phyloP scores from a whole-genome alignment of 116 monocot species.

The Dioscorea cayenensis region DNA sequence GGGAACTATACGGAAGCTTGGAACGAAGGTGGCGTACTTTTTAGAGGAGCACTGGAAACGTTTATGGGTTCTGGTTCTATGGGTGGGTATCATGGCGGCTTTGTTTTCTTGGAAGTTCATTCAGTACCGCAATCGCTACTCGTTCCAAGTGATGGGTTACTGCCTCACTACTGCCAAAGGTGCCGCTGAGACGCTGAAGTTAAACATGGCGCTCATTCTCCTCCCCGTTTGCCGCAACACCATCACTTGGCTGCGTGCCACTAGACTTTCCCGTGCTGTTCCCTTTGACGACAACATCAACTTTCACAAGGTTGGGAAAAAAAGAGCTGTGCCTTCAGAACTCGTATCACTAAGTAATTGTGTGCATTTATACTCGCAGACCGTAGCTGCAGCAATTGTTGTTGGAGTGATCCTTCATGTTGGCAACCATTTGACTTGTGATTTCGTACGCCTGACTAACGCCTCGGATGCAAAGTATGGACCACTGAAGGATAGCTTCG shows the following conservation, averaged over 20 bases:
- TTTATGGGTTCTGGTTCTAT: conserved; percentile 63
- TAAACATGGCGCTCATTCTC: conserved; percentile 91
- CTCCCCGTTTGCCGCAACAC: conserved; percentile 88
- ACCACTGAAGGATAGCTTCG: conserved; percentile 38
- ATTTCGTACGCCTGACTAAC: conserved; percentile 58
- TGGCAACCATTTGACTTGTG: conserved; percentile 73
- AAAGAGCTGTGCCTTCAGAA: neutral
- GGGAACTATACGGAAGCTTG: conserved; percentile 52
- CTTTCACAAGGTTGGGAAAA: conserved; percentile 72
- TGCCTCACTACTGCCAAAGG: conserved; percentile 90
- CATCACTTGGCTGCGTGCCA: conserved; percentile 76
- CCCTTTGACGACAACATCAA: conserved; percentile 96
- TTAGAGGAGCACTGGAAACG: conserved; percentile 85
- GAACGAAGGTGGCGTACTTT: conserved; percentile 55
- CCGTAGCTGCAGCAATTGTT: conserved; percentile 72
- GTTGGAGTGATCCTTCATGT: conserved; percentile 82
- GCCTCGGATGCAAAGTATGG: conserved; percentile 31
- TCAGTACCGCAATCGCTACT: conserved; percentile 61
- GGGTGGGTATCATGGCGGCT: conserved; percentile 51
- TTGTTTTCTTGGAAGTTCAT: conserved; percentile 86
- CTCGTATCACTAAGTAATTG: neutral
- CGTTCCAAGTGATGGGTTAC: conserved; percentile 88
- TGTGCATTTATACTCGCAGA: conserved; percentile 25
- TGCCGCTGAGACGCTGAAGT: conserved; percentile 88
- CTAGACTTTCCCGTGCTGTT: conserved; percentile 32